Base-by-base conservation (phyloP, 2,329 filamentous ascomycete species). In the Claviceps sp. region DNA sequence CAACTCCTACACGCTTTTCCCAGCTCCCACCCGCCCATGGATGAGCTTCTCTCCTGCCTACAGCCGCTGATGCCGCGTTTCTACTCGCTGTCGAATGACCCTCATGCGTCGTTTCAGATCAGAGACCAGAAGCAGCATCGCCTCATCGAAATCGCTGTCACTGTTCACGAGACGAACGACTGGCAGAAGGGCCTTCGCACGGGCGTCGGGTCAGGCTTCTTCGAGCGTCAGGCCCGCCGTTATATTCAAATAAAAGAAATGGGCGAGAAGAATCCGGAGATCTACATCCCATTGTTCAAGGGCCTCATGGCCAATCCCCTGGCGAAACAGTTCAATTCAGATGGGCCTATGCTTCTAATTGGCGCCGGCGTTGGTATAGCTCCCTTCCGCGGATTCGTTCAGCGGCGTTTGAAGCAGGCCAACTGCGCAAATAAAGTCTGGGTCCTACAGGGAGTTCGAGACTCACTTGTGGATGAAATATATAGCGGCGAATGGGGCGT, bases 391-490 rank as follows among this genome's bases (percentile, higher is more conserved):
- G 93, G 93, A 53, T 98, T 98, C 67, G 94, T 98, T 45, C 87
- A 97, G 71, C 88, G 94, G 54, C 81, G 90, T 13, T 76, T 96
- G 53, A 91, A 91, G 76, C 93, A 89, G 56, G 90, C 90, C 63
- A 96, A 94, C 70, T 95, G 90, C 64, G 89, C 89, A 56, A 96
- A 96, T 75, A 96, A 96, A 72, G 91, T 96, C 61, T 96, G 90
- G 90, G 87, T 96, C 46, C 79, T 96, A 45, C 90, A 96, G 70
- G 90, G 90, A 41, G 83, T 95, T 46, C 85, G 90, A n/a, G 93
- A 98, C 70, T 89, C 87, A 26, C 80, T 95, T 43, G 81, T 97
- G 22, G 93, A 98, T 63, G 93, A 98, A 70, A 83, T 98, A 42
- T 98, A 98, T 73, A 88, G 84, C 54, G 93, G 93, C 59, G 93